Evolutionary conservation across 768 basidiomycete species (phyloP), one percentile per base, ranked within the genome.

Genomic region (Lactifluus echinatus): DNA sequence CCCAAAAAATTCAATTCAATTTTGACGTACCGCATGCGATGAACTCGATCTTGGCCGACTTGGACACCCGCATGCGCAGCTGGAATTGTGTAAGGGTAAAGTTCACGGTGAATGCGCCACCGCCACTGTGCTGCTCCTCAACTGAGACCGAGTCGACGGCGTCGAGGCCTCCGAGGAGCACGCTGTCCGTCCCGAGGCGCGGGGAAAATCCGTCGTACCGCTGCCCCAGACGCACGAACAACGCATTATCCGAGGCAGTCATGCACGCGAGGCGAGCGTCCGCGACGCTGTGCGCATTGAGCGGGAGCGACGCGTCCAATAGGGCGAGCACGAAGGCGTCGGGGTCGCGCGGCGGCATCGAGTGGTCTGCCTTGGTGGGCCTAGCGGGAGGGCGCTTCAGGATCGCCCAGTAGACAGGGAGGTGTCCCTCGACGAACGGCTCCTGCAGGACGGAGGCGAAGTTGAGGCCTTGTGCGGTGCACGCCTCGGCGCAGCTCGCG

Each of bases 371-470:
- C 43, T 52, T 56, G 51, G 26, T 26, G 42, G 52, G 19, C 11
- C 54, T 19, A 31, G 56, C 5, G 50, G 75, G 75, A 2, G 31
- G 5, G 31, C 76, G 77, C 55, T 84, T 85, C 23, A 88, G 70
- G 60, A 88, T 80, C 0, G 81, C 82, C 87, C 87, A 89, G 65
- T 88, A 88, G 2, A 89, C 61, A 0, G 84, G 82, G 0, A 82
- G 81, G 63, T 82, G 84, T 0, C 72, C 73, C 63, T 87, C 87
- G 36, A 87, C 80, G 8, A 73, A 80, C 28, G 69, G 76, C 44
- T 86, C 81, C 64, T 87, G 86, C 0, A 89, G 70, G 8, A 89
- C 63, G 0, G 72, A 57, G 0, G 82, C 74, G 36, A 87, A 71
- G 4, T 78, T 75, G 1, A 87, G 61, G 17, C 69, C 70, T 36